A percentile compares a stretch with the other conserved stretches of the same genome.
These are phyloP conservation scores for Aspergillus sojae DNA, from an alignment of 2,329 filamentous ascomycete species.

Conservation along the genomic window DNA sequence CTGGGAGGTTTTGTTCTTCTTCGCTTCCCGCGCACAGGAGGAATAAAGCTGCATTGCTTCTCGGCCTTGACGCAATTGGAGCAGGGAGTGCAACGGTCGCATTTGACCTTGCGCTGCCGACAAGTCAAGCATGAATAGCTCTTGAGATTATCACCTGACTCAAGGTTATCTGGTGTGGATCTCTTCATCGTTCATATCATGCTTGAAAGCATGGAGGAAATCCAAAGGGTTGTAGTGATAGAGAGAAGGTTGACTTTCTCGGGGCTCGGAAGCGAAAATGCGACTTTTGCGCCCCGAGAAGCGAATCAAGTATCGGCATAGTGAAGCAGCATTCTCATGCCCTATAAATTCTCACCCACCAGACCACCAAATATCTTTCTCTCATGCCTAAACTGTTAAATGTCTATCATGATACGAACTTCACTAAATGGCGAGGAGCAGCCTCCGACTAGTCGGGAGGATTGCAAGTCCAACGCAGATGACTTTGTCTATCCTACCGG, in stretches of 20 bases:
- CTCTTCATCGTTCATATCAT: background rate
- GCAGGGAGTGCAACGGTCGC: slow-evolving; percentile 23
- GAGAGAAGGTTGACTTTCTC: background rate
- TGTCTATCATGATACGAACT: background rate
- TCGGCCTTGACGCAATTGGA: slow-evolving; percentile 17
- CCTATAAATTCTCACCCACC: background rate
- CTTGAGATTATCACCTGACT: background rate
- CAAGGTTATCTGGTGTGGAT: slow-evolving; percentile 20
- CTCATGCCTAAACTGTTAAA: background rate
- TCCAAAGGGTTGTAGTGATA: background rate
- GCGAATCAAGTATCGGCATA: background rate
- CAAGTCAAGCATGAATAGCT: slow-evolving; percentile 65
- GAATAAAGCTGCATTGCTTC: background rate
- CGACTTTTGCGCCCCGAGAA: background rate
- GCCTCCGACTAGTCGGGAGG: background rate
- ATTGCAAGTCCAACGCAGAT: background rate
- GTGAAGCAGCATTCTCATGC: background rate
- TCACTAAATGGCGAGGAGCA: background rate
- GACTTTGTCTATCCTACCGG: background rate
- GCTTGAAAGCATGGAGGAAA: background rate
- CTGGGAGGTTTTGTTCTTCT: slow-evolving; percentile 5
- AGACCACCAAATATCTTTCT: background rate
- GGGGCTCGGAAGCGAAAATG: background rate
- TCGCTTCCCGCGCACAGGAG: background rate
- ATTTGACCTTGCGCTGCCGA: slow-evolving; percentile 52